Evolutionary conservation across 495 filamentous ascomycete genomes (phyloP).

Genomic region (Thozetella sp.): DNA sequence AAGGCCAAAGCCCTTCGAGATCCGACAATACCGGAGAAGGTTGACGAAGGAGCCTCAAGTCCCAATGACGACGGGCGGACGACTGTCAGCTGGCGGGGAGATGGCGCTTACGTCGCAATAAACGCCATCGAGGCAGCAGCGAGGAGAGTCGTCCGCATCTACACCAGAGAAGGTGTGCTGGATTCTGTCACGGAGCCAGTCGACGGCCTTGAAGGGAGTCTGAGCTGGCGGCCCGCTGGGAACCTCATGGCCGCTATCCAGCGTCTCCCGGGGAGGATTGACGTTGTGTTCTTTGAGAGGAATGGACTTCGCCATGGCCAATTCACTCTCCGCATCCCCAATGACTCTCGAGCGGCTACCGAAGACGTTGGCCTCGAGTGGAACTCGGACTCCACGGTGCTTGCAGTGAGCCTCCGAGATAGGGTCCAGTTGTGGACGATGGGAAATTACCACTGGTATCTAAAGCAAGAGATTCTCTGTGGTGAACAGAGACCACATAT

Average conservation of each 20-base stretch:
- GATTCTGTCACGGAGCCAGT: conserved; percentile 95
- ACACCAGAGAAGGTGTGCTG: conserved; percentile 83
- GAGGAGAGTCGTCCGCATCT: conserved; percentile 82
- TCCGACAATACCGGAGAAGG: conserved; percentile 91
- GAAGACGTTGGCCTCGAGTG: conserved; percentile 70
- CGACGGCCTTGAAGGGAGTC: conserved; percentile 78
- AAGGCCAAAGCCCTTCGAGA: conserved; percentile 89
- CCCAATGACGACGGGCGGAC: conserved; percentile 66
- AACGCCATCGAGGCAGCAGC: conserved; percentile 68
- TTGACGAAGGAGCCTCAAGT: conserved; percentile 82
- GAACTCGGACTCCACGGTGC: conserved; percentile 89
- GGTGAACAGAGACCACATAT: conserved; percentile 25
- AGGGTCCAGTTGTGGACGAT: conserved; percentile 93
- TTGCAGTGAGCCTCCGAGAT: conserved; percentile 77
- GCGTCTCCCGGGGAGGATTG: conserved; percentile 64
- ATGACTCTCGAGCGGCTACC: conserved; percentile 53
- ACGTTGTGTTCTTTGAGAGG: conserved; percentile 94
- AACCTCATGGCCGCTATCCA: conserved; percentile 88
- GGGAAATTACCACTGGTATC: conserved; percentile 96
- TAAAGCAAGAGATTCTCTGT: conserved; percentile 85
- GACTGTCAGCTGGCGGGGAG: conserved; percentile 89
- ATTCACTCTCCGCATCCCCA: conserved; percentile 72
- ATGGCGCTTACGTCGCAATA: conserved; percentile 88
- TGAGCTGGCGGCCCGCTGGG: conserved; percentile 91
- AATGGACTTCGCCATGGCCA: conserved; percentile 94